Evolutionary conservation across 306 rosid species (phyloP).

Genomic region (Notholithocarpus densiflorus): DNA sequence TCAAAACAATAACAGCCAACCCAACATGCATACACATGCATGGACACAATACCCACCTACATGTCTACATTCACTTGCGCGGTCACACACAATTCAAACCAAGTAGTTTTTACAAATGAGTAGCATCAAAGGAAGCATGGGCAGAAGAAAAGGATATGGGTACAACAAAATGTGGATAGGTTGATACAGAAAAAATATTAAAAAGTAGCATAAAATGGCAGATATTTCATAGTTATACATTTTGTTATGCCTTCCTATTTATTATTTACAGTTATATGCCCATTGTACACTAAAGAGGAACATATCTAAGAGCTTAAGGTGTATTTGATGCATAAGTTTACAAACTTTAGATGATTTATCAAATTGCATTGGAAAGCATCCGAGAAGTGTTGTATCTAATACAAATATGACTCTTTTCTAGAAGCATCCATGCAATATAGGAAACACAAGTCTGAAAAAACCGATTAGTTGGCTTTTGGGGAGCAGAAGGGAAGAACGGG

Average conservation of each 20-base stretch:
- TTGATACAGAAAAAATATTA: not conserved
- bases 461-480: not conserved
- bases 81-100: not conserved
- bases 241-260: not conserved
- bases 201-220: too few species aligned
- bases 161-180: not conserved
- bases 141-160: not conserved
- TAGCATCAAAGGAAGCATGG: not conserved
- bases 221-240: not conserved
- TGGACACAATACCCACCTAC: not conserved
- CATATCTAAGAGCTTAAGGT: not conserved
- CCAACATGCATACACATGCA: not conserved
- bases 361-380: not conserved
- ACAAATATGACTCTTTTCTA: not conserved
- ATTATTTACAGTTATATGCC: not conserved
- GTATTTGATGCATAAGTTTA: not conserved
- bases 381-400: not conserved
- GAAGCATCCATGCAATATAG: not conserved
- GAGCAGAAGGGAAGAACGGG: not conserved
- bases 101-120: not conserved
- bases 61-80: not conserved
- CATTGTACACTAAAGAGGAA: not conserved
- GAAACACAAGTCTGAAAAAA: not conserved
- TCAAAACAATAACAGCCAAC: not conserved
- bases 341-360: not conserved